Evolutionary conservation across 2,329 filamentous ascomycete species (phyloP).

Genomic region (Cucurbitaria berberidis): DNA sequence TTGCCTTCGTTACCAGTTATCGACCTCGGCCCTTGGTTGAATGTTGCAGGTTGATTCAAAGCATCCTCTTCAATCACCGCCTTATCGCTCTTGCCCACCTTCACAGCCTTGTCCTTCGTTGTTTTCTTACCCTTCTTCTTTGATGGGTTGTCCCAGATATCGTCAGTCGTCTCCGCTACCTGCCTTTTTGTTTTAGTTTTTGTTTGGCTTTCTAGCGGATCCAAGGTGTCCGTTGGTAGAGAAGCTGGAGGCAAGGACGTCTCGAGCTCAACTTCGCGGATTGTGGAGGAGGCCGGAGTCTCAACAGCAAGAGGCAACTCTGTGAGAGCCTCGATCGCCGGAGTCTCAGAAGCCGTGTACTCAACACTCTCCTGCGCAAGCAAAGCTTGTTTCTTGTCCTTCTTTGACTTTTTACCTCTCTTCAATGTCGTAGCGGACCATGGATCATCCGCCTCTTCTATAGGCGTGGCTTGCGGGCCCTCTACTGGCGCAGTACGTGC

Average conservation of each 20-base stretch:
- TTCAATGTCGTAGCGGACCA: slow-evolving; percentile 21
- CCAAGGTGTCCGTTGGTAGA: neutral
- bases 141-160: slow-evolving; percentile 19
- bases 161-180: slow-evolving; percentile 4
- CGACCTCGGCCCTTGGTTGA: slow-evolving; percentile 22
- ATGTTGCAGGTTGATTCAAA: slow-evolving; percentile 17
- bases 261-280: slow-evolving; percentile 23
- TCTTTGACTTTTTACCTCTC: slow-evolving; percentile 40
- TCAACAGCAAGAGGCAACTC: slow-evolving; percentile 43
- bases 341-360: slow-evolving; percentile 35
- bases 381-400: slow-evolving; percentile 34
- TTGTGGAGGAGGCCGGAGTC: slow-evolving; percentile 32
- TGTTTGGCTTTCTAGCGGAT: neutral
- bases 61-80: slow-evolving; percentile 4
- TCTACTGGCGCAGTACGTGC: slow-evolving; percentile 1
- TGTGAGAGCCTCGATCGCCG: slow-evolving; percentile 40
- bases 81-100: slow-evolving; percentile 12
- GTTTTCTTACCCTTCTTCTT: slow-evolving; percentile 49
- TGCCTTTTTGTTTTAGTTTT: no score
- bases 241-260: slow-evolving; percentile 10
- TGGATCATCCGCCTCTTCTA: slow-evolving; percentile 12
- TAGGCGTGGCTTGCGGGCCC: slow-evolving; percentile 2
- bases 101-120: slow-evolving; percentile 28
- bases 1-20: slow-evolving; percentile 13
- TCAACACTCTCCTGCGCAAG: slow-evolving; percentile 39